phyloP scores from a whole-genome alignment of 768 basidiomycete species.

The Kwoniella europaea region DNA sequence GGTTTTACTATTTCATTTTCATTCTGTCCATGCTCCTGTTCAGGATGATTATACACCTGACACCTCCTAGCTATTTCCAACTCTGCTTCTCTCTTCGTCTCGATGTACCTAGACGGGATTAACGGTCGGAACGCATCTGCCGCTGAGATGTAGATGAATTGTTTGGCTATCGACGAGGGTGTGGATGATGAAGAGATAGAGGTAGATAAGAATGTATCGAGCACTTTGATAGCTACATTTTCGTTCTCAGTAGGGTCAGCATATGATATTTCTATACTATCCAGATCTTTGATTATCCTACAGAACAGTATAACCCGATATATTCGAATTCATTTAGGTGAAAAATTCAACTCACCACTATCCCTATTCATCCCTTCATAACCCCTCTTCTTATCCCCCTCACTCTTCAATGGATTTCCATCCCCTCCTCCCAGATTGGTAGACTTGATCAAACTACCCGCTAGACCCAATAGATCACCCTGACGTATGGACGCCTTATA shows the following conservation, averaged over 20 bases:
- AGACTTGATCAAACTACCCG: constrained; percentile 62
- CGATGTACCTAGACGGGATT: constrained; percentile 82
- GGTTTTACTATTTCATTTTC: constrained; percentile 62
- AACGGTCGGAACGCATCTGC: constrained; percentile 90
- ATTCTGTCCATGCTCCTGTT: neutral
- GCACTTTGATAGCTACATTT: constrained; percentile 71
- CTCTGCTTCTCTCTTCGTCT: constrained; percentile 94
- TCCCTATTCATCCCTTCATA: constrained; percentile 89
- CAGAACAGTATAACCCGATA: no score
- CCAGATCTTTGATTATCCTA: no score
- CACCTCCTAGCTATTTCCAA: constrained; percentile 66
- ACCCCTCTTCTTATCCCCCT: constrained; percentile 54
- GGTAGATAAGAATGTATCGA: constrained; percentile 67
- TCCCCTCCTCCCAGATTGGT: constrained; percentile 40
- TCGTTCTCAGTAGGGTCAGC: no score
- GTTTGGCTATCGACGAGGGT: constrained; percentile 12
- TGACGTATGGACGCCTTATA: constrained; percentile 77
- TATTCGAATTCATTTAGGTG: no score
- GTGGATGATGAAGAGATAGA: constrained; percentile 19
- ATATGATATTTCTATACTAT: neutral
- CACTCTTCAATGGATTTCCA: constrained; percentile 57
- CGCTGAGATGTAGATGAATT: constrained; percentile 91
- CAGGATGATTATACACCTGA: constrained; percentile 51
- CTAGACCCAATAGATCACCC: constrained; percentile 66
- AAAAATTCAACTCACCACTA: constrained; percentile 76